A percentile compares a stretch with the other conserved stretches of the same genome.
Evolutionary conservation across 2,329 filamentous ascomycete genomes (phyloP).

Genomic region (Teratosphaeria pseudoeucalypti): DNA sequence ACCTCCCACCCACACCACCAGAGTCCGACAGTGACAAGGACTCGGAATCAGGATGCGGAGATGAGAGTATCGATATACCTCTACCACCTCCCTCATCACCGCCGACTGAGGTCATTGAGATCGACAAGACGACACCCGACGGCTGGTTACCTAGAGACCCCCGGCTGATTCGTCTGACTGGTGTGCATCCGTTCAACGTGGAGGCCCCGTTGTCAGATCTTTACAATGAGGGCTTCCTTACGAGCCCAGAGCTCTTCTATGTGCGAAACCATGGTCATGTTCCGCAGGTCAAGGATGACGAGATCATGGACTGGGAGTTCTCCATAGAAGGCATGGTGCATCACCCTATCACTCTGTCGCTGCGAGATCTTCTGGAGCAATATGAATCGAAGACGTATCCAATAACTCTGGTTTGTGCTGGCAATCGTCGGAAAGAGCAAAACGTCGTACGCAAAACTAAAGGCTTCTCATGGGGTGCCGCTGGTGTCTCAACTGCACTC

Average conservation of each 20-base stretch:
- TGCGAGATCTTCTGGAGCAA: conserved; percentile 60
- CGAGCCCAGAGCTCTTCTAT: conserved; percentile 79
- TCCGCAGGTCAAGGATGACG: conserved; percentile 60
- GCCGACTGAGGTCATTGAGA: conserved; percentile 53
- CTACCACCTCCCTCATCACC: conserved; percentile 55
- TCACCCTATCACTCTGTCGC: conserved; percentile 59
- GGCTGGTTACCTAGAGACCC: conserved; percentile 69
- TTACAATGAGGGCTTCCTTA: conserved; percentile 75
- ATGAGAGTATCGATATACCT: conserved; percentile 44
- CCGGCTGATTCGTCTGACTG: conserved; percentile 74
- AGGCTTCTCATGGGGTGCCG: conserved; percentile 88
- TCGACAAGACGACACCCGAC: conserved; percentile 77
- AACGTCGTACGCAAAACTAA: conserved; percentile 85
- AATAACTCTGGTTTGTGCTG: conserved; percentile 81
- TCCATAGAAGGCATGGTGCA: conserved; percentile 78
- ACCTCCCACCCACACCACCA: conserved; percentile 25
- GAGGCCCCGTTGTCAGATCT: conserved; percentile 72
- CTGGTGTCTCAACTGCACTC: conserved; percentile 74
- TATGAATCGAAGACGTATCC: conserved; percentile 79
- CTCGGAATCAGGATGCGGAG: conserved; percentile 3
- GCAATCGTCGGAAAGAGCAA: conserved; percentile 86
- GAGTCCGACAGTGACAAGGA: conserved; percentile 26
- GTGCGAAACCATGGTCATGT: conserved; percentile 84
- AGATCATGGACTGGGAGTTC: conserved; percentile 71
- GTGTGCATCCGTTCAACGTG: conserved; percentile 82